phyloP scores from a whole-genome alignment of 306 rosid genomes.

The Coriaria nepalensis region DNA sequence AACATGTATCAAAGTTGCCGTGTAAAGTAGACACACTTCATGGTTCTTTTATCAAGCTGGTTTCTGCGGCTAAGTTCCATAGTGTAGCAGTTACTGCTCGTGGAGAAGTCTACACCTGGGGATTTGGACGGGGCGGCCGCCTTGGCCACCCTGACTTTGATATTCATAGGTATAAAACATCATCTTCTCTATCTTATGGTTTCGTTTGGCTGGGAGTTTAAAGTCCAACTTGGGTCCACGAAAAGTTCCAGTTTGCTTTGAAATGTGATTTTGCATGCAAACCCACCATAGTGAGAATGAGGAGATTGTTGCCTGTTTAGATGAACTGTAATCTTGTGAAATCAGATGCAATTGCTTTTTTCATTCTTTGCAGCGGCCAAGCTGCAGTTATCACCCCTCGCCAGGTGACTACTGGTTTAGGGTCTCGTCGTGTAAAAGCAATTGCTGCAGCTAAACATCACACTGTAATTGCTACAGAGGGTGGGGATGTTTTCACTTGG shows the following conservation, averaged over 20 bases:
- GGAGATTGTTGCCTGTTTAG: no score
- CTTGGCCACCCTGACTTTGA: conserved; percentile 97
- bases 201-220: no score
- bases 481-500: conserved; percentile 97
- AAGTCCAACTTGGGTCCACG: no score
- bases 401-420: conserved; percentile 78
- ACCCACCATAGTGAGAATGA: no score
- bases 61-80: conserved; percentile 89
- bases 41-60: conserved; percentile 47
- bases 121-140: conserved; percentile 97
- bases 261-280: no score
- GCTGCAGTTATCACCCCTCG: conserved; percentile 99
- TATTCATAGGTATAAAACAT: conserved; percentile 61
- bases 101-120: conserved; percentile 92
- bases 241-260: no score
- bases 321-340: conserved; percentile 7
- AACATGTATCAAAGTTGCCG: conserved; percentile 75
- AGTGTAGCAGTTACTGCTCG: conserved; percentile 72
- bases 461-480: conserved; percentile 76
- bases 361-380: conserved; percentile 71
- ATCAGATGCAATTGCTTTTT: conserved; percentile 18
- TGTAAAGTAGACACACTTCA: conserved; percentile 81
- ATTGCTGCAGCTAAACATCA: conserved; percentile 98
- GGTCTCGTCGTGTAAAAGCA: conserved; percentile 69
- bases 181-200: no score